Evolutionary conservation across 1,284 basidiomycete genomes (phyloP), one percentile per base, ranked within the genome.

Genomic region (Schizophyllum commune): DNA sequence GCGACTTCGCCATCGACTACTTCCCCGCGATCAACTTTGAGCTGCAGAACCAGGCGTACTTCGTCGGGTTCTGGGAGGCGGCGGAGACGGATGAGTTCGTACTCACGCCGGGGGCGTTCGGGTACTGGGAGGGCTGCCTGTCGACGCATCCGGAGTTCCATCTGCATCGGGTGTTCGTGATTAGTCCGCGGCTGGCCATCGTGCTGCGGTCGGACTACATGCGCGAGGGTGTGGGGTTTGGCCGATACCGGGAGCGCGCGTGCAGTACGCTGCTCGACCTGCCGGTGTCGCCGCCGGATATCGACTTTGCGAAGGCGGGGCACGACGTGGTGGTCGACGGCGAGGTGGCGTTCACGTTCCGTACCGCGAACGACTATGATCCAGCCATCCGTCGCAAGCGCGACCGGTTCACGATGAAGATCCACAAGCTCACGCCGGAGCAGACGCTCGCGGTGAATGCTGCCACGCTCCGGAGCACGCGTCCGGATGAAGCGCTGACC

Each of bases 1-100:
- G 17, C 39, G 13, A 11, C 13, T 13, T 13, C 59, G 58, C 65
- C 57, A 17, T 57, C 17, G 68, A 72, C 58, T 64, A 66, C 33
- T 70, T 60, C 32, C 62, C 65, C 20, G 68, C 71, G 13, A 17
- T 66, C 11, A 57, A 61, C 2, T 73, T 72, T 56, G 13, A 47
- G 39, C 39, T 13, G 39, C 60, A 60, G 19, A 5, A 0, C 32
- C 62, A 62, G 20, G 65, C 62, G 4, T 63, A 64, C 55, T 71
- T 66, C 60, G 57, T 71, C 9, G 65, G 68, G 32, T 65, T 73
- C 34, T 69, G 69, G 65, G 64, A 69, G 61, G 70, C 68, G 9
- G 66, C 69, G 3, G 62, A 66, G 7, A 67, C 64, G 2, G 61
- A 66, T 32, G 72, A 72, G 55, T 72, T 72, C 32, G 56, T 71